Evolutionary conservation across 345 rosid species (phyloP).

Genomic region (Barbarea vulgaris): DNA sequence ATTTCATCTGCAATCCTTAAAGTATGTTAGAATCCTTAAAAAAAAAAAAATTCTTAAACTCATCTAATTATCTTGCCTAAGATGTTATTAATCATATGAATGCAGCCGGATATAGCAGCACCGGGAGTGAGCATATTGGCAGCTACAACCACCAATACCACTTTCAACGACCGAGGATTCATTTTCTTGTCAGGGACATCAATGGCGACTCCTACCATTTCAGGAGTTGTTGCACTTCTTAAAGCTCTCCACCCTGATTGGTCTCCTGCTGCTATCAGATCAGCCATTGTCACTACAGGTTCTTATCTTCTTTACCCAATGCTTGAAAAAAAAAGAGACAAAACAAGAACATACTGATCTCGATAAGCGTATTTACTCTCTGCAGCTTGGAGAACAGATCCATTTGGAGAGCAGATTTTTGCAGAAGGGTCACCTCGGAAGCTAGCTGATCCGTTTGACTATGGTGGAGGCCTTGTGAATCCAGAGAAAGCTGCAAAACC

Average conservation of each 20-base stretch:
- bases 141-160: conserved; percentile 33
- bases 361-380: too few relatives aligned
- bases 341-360: not conserved
- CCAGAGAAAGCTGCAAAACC: conserved; percentile 54
- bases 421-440: conserved; percentile 43
- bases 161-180: conserved; percentile 28
- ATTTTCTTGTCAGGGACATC: too few relatives aligned
- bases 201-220: conserved; percentile 43
- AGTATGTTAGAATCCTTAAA: not conserved
- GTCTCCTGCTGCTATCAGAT: conserved; percentile 50
- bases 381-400: conserved; percentile 40
- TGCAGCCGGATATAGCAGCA: conserved; percentile 51
- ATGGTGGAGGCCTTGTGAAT: conserved; percentile 61
- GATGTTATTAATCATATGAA: not conserved
- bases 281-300: conserved; percentile 52
- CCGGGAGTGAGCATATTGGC: conserved; percentile 48
- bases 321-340: not conserved
- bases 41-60: too few relatives aligned
- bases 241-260: conserved; percentile 39
- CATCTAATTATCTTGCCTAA: conserved; percentile 1
- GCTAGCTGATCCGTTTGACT: conserved; percentile 50
- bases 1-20: conserved; percentile 19
- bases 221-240: conserved; percentile 45
- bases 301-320: conserved; percentile 14
- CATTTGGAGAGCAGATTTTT: conserved; percentile 39